Evolutionary conservation across 1,284 basidiomycete genomes (phyloP), one percentile per base, ranked within the genome.

Genomic region (Sanguinoderma infundibulare): DNA sequence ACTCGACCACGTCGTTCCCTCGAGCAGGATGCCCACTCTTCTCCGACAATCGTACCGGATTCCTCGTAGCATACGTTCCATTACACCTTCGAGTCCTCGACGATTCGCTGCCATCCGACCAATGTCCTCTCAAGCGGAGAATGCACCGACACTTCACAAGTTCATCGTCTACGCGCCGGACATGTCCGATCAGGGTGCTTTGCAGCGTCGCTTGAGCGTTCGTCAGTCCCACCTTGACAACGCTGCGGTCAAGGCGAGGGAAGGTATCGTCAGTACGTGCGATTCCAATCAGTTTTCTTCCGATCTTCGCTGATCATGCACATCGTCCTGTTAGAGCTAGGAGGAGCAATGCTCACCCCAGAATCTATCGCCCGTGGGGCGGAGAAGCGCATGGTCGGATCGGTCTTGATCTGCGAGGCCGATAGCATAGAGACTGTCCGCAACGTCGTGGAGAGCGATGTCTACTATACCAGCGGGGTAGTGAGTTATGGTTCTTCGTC

Each of bases 151-250:
- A 15, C 66, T 67, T 30, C 69, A 75, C 51, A 69, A 66, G 24
- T 81, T 78, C 63, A 57, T 78, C 38, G 74, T 79, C 6, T 80
- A 74, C 53, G 76, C 76, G 9, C 78, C 78, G 1, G 79, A 81
- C 69, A 75, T 70, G 63, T 71, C 70, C n/a, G 76, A 77, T 53
- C 67, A 72, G 3, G 78, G 70, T 2, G 72, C 73, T 6, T 67
- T 76, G 36, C 67, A 72, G 42, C 73, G 76, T 10, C 72, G 79
- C 5, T 58, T 78, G 59, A 59, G 65, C 22, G 75, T 79, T 15
- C 70, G 79, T 9, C 61, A 65, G 20, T 32, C 65, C 40, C 79
- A 81, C 57, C 56, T 80, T 24, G 66, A 67, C 36, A 68, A 68
- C 15, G 74, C 70, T 24, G 62, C 58, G 17, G 44, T 53, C 26